Base-by-base conservation (phyloP, 345 rosid species). In the Streptanthus diversifolius region DNA sequence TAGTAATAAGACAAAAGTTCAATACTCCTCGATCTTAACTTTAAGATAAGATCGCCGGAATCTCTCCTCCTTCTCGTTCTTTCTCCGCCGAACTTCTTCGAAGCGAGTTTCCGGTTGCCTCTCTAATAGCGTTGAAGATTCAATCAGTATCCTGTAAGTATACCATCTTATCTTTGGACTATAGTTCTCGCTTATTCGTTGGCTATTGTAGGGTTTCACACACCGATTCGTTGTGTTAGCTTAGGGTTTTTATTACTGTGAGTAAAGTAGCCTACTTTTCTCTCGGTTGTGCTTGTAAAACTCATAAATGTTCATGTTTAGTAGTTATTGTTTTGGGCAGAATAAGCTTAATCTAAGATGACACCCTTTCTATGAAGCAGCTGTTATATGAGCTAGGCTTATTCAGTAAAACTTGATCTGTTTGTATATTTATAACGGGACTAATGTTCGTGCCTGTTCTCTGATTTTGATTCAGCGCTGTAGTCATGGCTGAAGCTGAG, bases 401-500 rank as follows among this genome's bases (percentile, higher is more conserved):
- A 14, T 18, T 47, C 30, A 11, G 14, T 47, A 30, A 33, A 21
- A 33, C 44, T 11, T 18, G 13, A 36, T 3, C 12, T 44, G n/a
- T 65, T 56, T 64, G 2, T 33, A 17, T 19, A 27, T 56, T 33
- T 35, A 10, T 44, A 12, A 7, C 2, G 29, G 2, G 21, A 15
- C 32, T 60, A 41, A 58, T 58, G 13, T 47, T 41, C 4, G 37
- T 66, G 5, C 9, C n/a, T 40, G 7, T 25, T 4, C 19, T 18
- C 12, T 41, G n/a, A 8, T 13, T 68, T 29, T 53, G 21, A 33
- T 7, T 17, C 53, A 69, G 67, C 5, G 30, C 37, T 61, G 25
- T 27, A 57, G 45, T 17, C 13, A 82, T 82, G 85, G 73, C 83
- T 8, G 85, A 80, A 75, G 59, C 74, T 66, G 81, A 80, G 29